Percentiles rank a stretch among this genome's conserved stretches.
Conservation (phyloP, 257 asterid genomes). For the Solanum clarkiae region DNA sequence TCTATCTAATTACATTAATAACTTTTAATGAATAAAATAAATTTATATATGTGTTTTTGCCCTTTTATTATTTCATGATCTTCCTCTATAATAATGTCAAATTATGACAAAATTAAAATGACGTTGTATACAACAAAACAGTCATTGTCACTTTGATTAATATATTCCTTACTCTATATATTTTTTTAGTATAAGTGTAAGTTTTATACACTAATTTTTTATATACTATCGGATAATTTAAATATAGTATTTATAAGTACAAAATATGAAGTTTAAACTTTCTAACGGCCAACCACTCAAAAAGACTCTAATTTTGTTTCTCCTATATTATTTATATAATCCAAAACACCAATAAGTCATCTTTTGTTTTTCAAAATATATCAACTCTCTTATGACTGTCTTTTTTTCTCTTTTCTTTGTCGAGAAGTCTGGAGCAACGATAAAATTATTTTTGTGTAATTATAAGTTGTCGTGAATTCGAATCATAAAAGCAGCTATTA, state of each 20-base stretch:
- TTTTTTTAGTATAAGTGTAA: too few species aligned
- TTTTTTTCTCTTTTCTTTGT: too few species aligned
- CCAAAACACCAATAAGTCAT: neutral
- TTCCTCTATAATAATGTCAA: neutral
- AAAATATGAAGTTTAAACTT: neutral
- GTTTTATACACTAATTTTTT: neutral
- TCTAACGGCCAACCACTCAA: neutral
- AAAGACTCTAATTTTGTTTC: neutral
- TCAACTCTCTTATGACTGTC: neutral
- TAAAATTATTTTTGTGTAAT: too few species aligned
- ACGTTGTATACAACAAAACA: neutral
- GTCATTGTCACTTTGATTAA: neutral
- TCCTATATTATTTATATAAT: neutral
- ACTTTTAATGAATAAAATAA: too few species aligned
- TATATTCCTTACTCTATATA: neutral
- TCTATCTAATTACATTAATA: too few species aligned
- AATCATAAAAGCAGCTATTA: neutral
- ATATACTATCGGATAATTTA: neutral
- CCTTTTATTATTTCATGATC: too few species aligned
- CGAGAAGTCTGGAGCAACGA: accelerated
- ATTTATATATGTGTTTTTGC: too few species aligned
- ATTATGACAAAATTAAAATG: neutral
- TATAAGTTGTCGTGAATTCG: too few species aligned
- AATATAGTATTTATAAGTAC: neutral
- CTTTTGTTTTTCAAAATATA: neutral